Evolutionary conservation across 2,329 filamentous ascomycete species (phyloP).

Genomic region (Lasiodiplodia sp.): DNA sequence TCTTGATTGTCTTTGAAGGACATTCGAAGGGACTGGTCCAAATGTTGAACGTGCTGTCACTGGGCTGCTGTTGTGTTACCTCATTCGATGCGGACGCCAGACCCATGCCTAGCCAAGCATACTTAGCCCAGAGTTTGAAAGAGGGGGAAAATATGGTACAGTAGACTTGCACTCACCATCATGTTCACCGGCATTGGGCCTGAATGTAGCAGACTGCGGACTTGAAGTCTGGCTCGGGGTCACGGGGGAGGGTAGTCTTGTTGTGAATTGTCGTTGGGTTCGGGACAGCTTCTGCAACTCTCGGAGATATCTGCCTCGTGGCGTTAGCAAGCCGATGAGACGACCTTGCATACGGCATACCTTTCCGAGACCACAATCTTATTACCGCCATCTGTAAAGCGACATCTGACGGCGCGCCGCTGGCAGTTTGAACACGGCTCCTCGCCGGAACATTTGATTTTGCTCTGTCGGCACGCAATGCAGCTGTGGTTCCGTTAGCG

Average conservation of each 20-base stretch:
- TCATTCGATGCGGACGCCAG: not conserved
- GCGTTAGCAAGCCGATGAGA: not conserved
- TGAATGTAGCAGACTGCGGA: not conserved
- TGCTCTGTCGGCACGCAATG: conserved; percentile 6
- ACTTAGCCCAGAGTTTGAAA: not conserved
- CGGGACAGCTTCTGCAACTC: not conserved
- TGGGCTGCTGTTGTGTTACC: not conserved
- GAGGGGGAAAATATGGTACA: not conserved
- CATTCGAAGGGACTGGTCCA: conserved; percentile 5
- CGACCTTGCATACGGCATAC: not conserved
- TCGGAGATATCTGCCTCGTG: conserved; percentile 2
- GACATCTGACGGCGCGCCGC: not conserved
- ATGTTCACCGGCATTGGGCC: not conserved
- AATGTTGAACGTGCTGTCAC: not conserved
- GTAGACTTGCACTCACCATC: not conserved
- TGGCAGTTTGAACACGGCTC: conserved; percentile 10
- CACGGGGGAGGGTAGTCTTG: not conserved
- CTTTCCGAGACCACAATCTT: conserved; percentile 6
- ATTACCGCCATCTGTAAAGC: conserved; percentile 1
- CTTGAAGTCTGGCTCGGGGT: not conserved
- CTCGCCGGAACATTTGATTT: conserved; percentile 10
- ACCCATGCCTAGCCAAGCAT: not conserved
- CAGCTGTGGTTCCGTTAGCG: not conserved
- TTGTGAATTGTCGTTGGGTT: not conserved
- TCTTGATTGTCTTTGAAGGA: not conserved